Percentiles rank a stretch among this genome's conserved stretches.
phyloP scores from a whole-genome alignment of 2,329 filamentous ascomycete species.

The Aspergillus glaucus region DNA sequence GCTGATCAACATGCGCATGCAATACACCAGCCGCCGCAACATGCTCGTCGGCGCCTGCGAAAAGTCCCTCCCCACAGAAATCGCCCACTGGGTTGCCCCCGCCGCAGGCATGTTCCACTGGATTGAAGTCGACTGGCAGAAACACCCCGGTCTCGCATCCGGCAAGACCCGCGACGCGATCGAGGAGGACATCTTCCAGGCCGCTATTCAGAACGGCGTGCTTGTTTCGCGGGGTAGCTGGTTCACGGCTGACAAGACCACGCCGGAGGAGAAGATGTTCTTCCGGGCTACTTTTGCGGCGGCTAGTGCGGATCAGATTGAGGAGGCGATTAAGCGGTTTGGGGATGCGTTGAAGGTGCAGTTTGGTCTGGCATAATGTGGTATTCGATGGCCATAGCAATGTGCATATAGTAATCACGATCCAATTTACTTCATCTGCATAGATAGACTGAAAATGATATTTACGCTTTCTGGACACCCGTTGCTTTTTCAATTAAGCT shows the following conservation, averaged over 20 bases:
- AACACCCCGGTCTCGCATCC: conserved; percentile 36
- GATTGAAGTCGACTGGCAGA: conserved; percentile 42
- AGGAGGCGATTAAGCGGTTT: conserved; percentile 66
- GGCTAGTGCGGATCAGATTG: conserved; percentile 64
- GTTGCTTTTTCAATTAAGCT: too few relatives aligned
- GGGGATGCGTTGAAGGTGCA: conserved; percentile 63
- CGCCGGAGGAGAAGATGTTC: conserved; percentile 60
- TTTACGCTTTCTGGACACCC: too few relatives aligned
- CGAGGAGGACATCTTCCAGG: conserved; percentile 80
- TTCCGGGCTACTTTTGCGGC: conserved; percentile 88
- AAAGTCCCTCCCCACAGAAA: conserved; percentile 62
- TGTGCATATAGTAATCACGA: background rate
- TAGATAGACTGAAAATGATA: background rate
- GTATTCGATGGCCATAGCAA: background rate
- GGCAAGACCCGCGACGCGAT: conserved; percentile 45
- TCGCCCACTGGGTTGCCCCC: conserved; percentile 75
- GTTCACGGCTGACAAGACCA: conserved; percentile 72
- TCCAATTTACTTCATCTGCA: background rate
- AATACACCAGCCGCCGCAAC: conserved; percentile 76
- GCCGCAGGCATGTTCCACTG: conserved; percentile 83
- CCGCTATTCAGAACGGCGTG: conserved; percentile 68
- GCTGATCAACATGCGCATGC: conserved; percentile 72
- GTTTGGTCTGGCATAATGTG: conserved; percentile 42
- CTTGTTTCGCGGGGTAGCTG: conserved; percentile 80
- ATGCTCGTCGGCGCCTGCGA: conserved; percentile 74